These are phyloP conservation scores for Yamadazyma atmosphaerica DNA, from an alignment of 1,139 yeast species.

Conservation along the genomic window DNA sequence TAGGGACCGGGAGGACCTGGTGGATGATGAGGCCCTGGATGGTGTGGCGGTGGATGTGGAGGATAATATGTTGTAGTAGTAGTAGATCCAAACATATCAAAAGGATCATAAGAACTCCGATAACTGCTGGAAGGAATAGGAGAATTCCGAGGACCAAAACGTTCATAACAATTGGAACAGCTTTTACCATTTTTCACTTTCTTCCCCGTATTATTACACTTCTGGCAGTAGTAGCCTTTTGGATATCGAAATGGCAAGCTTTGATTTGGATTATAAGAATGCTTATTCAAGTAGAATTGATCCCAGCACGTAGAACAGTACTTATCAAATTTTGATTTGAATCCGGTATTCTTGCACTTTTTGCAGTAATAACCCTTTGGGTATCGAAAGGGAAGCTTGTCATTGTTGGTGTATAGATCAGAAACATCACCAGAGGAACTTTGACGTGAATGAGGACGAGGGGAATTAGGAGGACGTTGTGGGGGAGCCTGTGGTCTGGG, in stretches of 20 bases:
- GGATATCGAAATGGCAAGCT: constrained; percentile 57
- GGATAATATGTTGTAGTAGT: constrained; percentile 13
- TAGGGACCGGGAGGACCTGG: constrained; percentile 7
- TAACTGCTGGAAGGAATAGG: constrained; percentile 6
- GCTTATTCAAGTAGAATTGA: constrained; percentile 24
- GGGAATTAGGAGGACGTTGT: constrained; percentile 2
- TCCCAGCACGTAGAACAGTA: constrained; percentile 41
- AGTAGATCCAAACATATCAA: constrained; percentile 19
- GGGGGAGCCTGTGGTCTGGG: constrained; percentile 8
- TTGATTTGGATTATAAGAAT: constrained; percentile 44
- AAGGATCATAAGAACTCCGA: constrained; percentile 13
- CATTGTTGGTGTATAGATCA: constrained; percentile 31
- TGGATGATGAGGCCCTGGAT: constrained; percentile 10
- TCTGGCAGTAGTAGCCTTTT: constrained; percentile 55
- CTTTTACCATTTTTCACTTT: constrained; percentile 62
- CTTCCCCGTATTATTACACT: constrained; percentile 76
- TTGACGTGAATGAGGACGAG: too few species aligned
- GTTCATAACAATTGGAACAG: constrained; percentile 73
- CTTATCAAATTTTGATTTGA: constrained; percentile 27
- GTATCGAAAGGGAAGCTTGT: constrained; percentile 56
- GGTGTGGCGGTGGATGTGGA: constrained; percentile 16
- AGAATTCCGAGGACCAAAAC: constrained; percentile 51
- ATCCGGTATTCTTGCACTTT: constrained; percentile 46
- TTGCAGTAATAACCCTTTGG: constrained; percentile 38
- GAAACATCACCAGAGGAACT: too few species aligned